These are phyloP conservation scores for Podaxis sp. DNA, from an alignment of 768 basidiomycete genomes.

Conservation along the genomic window DNA sequence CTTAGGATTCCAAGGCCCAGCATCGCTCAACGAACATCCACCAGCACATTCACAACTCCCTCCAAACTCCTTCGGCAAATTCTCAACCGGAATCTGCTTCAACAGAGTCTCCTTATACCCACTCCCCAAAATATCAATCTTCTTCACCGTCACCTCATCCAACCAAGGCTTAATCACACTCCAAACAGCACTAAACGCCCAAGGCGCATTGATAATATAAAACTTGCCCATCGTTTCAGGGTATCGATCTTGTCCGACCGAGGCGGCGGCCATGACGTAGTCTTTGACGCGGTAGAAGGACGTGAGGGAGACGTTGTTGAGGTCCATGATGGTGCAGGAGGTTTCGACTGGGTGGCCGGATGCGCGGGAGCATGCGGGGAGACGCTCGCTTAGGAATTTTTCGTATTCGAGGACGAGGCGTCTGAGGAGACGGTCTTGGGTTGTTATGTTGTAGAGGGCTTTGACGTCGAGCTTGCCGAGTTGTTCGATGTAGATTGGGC, in stretches of 20 bases:
- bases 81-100: conserved; percentile 80
- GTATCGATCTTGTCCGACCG: conserved; percentile 88
- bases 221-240: conserved; percentile 97
- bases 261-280: conserved; percentile 74
- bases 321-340: conserved; percentile 95
- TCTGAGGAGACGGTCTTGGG: conserved; percentile 82
- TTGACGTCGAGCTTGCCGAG: conserved; percentile 87
- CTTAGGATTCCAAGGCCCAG: conserved; percentile 79
- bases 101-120: conserved; percentile 74
- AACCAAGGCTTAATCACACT: conserved; percentile 87
- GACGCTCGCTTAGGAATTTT: conserved; percentile 74
- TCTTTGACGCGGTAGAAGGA: conserved; percentile 92
- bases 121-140: conserved; percentile 87
- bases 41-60: conserved; percentile 75
- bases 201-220: conserved; percentile 98
- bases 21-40: conserved; percentile 87
- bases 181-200: conserved; percentile 90
- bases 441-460: conserved; percentile 79
- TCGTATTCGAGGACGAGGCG: conserved; percentile 95
- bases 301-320: conserved; percentile 63
- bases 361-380: conserved; percentile 71
- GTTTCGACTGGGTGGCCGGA: conserved; percentile 92
- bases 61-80: conserved; percentile 83
- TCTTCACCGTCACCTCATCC: conserved; percentile 91
- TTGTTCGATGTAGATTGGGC: conserved; percentile 93